Percentiles rank a stretch among this genome's conserved stretches.
phyloP scores from a whole-genome alignment of 1,284 basidiomycete species.

The Porphyrellus sp. region DNA sequence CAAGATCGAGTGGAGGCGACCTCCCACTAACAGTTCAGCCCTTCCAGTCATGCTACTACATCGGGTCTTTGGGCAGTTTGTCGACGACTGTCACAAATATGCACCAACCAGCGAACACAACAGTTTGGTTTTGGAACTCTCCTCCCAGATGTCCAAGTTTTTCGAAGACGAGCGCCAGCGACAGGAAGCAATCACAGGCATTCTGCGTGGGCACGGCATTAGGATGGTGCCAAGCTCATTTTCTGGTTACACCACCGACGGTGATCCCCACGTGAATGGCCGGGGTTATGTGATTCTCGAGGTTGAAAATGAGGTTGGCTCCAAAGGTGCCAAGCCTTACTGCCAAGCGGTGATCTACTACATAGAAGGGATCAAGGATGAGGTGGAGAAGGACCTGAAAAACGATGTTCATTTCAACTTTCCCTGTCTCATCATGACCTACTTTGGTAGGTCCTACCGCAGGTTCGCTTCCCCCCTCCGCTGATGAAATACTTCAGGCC shows the following conservation, averaged over 20 bases:
- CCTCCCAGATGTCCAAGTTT: background rate
- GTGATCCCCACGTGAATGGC: background rate
- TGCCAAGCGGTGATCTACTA: background rate
- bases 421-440: background rate
- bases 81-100: background rate
- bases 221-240: too few relatives aligned
- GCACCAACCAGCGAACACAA: background rate
- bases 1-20: too few relatives aligned
- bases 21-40: too few relatives aligned
- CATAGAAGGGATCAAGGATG: background rate
- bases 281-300: background rate
- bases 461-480: background rate
- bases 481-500: background rate
- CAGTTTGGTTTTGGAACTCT: background rate
- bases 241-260: background rate
- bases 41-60: background rate
- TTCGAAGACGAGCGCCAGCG: background rate
- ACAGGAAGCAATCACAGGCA: background rate
- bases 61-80: background rate
- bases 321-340: background rate
- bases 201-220: background rate
- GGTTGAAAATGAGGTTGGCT: background rate
- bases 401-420: too few relatives aligned
- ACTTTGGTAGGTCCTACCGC: too few relatives aligned
- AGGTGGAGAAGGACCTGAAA: too few relatives aligned